These are phyloP conservation scores for Astrephomene gubernaculifera DNA, from an alignment of 139 green algal genomes.

Conservation along the genomic window DNA sequence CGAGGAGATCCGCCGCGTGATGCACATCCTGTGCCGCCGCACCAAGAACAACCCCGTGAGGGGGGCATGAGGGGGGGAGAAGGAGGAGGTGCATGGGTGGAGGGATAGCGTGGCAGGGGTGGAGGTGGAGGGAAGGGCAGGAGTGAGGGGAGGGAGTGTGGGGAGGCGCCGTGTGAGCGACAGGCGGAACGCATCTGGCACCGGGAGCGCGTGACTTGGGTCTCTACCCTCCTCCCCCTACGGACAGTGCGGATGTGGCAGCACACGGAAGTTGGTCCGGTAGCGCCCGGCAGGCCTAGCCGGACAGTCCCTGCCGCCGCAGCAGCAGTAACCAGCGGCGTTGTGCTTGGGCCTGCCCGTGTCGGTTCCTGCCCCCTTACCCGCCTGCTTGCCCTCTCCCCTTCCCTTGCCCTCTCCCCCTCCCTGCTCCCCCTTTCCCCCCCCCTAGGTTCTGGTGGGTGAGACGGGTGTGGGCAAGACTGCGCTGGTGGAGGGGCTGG, in stretches of 20 bases:
- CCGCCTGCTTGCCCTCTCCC: not conserved
- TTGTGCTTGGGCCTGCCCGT: too few species aligned
- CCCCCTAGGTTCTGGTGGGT: conserved; percentile 47
- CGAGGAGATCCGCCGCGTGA: conserved; percentile 80
- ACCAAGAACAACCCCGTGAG: conserved; percentile 99
- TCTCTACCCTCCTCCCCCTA: too few species aligned
- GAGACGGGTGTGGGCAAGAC: conserved; percentile 67
- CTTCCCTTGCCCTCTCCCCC: not conserved
- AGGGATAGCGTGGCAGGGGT: not conserved
- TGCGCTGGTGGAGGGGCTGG: conserved; percentile 85
- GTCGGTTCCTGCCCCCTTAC: not conserved
- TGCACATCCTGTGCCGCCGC: conserved; percentile 91
- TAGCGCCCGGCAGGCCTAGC: too few species aligned
- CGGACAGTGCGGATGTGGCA: too few species aligned
- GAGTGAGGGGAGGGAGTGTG: not conserved
- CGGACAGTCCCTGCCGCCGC: too few species aligned
- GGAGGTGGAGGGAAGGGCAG: not conserved
- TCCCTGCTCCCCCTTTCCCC: not conserved
- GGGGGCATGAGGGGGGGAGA: not conserved
- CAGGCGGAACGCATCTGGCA: too few species aligned
- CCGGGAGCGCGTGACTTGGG: too few species aligned
- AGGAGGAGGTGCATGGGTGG: not conserved
- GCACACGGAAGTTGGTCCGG: too few species aligned
- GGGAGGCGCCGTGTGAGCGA: too few species aligned
- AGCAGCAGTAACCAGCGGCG: too few species aligned